Evolutionary conservation across 2,329 filamentous ascomycete genomes (phyloP).

Genomic region (Tolypocladium sp.): DNA sequence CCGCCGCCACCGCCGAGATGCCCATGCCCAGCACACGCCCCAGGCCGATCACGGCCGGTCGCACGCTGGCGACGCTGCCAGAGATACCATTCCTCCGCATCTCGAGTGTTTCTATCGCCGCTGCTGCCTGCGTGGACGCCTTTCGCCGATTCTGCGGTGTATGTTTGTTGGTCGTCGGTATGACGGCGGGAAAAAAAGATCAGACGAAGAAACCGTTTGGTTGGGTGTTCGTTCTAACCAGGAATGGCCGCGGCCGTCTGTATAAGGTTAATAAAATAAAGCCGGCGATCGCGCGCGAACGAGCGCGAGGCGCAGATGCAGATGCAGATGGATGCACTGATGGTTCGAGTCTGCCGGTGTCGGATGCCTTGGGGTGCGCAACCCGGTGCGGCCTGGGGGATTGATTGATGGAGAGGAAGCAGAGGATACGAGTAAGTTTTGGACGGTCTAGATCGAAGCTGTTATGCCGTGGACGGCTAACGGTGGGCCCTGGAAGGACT

Average conservation of each 20-base stretch:
- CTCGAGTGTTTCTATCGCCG: background rate
- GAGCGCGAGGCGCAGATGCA: background rate
- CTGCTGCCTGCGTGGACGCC: background rate
- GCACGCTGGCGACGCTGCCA: slow-evolving; percentile 28
- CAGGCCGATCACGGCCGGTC: slow-evolving; percentile 41
- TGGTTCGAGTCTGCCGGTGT: background rate
- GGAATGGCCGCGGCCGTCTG: background rate
- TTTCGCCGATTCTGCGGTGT: background rate
- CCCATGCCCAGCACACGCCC: slow-evolving; percentile 40
- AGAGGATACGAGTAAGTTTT: background rate
- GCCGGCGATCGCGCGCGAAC: background rate
- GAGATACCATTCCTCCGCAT: slow-evolving; percentile 17
- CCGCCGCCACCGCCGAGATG: slow-evolving; percentile 38
- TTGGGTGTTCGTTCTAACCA: background rate
- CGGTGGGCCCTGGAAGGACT: background rate
- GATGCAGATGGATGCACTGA: background rate
- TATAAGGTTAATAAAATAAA: background rate
- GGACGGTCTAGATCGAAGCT: background rate
- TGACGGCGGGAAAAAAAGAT: background rate
- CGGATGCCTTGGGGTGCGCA: background rate
- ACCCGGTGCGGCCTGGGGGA: background rate
- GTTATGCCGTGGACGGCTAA: slow-evolving; percentile 1
- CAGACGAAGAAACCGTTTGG: background rate
- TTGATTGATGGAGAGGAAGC: background rate
- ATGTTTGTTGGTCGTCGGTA: background rate